A percentile compares a stretch with the other conserved stretches of the same genome.
Conservation (phyloP, 192 early-diverging fungal genomes). For the Podila epicladia region DNA sequence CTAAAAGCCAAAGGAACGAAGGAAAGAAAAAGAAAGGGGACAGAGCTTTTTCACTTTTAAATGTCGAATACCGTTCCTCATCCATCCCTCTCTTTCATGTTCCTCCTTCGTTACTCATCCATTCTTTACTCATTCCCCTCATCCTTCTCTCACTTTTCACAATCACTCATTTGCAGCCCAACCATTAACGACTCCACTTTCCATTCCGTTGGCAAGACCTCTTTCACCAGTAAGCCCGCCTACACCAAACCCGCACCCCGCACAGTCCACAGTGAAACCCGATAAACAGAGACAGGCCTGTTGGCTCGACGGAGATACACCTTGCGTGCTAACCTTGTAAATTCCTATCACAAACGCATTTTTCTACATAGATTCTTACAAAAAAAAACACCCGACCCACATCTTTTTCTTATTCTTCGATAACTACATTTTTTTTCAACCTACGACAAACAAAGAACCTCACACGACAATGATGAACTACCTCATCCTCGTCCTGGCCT, state of each 20-base stretch:
- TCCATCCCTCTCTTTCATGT: not conserved
- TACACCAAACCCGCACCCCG: too few species aligned
- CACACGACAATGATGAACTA: constrained; percentile 13
- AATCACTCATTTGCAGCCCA: not conserved
- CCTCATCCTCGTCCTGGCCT: constrained; percentile 9
- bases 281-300: too few species aligned
- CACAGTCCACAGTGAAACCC: too few species aligned
- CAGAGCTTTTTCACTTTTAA: not conserved
- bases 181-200: not conserved
- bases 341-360: too few species aligned
- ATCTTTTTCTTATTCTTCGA: too few species aligned
- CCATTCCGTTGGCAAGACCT: not conserved
- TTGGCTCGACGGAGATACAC: too few species aligned
- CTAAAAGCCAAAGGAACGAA: too few species aligned
- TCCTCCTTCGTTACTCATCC: constrained; percentile 3
- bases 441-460: not conserved
- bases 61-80: not conserved
- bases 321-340: too few species aligned
- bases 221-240: too few species aligned
- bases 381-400: too few species aligned
- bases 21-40: not conserved
- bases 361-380: too few species aligned
- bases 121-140: not conserved
- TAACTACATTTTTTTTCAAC: too few species aligned
- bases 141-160: not conserved